Conservation (phyloP, 768 basidiomycete species). For the Hygrophoropsis aurantiaca region DNA sequence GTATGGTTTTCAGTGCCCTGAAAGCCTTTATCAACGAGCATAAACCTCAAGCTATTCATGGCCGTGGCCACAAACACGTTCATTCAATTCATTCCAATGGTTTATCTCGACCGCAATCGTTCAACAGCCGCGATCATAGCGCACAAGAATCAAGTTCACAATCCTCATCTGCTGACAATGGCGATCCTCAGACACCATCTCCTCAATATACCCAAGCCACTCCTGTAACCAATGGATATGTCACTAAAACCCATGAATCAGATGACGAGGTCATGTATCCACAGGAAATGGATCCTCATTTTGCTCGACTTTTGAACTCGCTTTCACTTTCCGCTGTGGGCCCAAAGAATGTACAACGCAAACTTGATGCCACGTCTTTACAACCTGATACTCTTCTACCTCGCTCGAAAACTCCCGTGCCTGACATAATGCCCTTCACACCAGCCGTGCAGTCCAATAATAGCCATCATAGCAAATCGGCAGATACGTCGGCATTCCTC, state of each 20-base stretch:
- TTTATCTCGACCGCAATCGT: slow-evolving; percentile 18
- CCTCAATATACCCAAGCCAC: slow-evolving; percentile 50
- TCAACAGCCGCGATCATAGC: slow-evolving; percentile 28
- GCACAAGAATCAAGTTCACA: slow-evolving; percentile 68
- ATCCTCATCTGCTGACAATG: slow-evolving; percentile 59
- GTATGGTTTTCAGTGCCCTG: slow-evolving; percentile 38
- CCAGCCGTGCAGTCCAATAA: too few relatives aligned
- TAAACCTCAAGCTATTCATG: slow-evolving; percentile 48
- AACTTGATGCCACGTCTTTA: neutral
- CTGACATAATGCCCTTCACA: slow-evolving; percentile 9
- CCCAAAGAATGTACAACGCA: slow-evolving; percentile 5
- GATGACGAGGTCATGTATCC: slow-evolving; percentile 28
- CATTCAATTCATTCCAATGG: slow-evolving; percentile 13
- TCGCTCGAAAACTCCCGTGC: slow-evolving; percentile 4
- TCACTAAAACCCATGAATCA: slow-evolving; percentile 28
- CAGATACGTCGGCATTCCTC: slow-evolving; percentile 5
- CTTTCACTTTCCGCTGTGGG: slow-evolving; percentile 57
- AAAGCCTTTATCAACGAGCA: slow-evolving; percentile 67
- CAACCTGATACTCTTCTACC: slow-evolving; percentile 7
- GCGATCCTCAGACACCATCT: slow-evolving; percentile 65
- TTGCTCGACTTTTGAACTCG: slow-evolving; percentile 64
- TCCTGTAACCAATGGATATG: slow-evolving; percentile 15
- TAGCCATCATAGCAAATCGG: too few relatives aligned
- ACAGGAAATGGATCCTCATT: slow-evolving; percentile 61
- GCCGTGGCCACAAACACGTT: slow-evolving; percentile 35